Conservation (phyloP, 768 basidiomycete genomes). For the Leccinum disarticulatum region DNA sequence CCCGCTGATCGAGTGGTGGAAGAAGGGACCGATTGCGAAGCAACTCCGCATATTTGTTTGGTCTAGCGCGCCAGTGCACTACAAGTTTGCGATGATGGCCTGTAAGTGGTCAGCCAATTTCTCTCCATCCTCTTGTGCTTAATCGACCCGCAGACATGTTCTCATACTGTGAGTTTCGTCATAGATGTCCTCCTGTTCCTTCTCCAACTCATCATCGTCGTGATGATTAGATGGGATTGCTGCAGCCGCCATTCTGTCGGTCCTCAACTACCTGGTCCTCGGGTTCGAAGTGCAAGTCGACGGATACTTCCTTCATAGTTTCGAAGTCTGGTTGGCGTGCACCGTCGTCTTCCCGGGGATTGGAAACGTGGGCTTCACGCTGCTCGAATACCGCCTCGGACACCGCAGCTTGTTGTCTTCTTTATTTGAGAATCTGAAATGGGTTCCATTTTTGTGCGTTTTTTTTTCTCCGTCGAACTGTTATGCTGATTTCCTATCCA, state of each 20-base stretch:
- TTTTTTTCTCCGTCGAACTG: neutral
- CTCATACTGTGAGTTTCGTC: conserved; percentile 44
- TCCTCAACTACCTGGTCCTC: conserved; percentile 76
- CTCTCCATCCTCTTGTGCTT: neutral
- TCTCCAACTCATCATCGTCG: neutral
- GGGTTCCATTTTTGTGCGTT: conserved; percentile 40
- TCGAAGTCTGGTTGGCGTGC: conserved; percentile 81
- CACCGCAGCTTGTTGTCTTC: conserved; percentile 27
- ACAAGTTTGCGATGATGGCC: conserved; percentile 68
- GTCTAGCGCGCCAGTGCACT: conserved; percentile 75
- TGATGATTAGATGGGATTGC: conserved; percentile 51
- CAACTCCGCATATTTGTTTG: conserved; percentile 77
- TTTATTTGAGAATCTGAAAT: conserved; percentile 28
- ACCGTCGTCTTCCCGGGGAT: conserved; percentile 73
- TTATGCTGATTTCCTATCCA: neutral
- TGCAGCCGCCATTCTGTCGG: conserved; percentile 59
- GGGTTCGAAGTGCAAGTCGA: conserved; percentile 71
- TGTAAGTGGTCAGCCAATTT: conserved; percentile 34
- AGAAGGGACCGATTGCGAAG: conserved; percentile 76
- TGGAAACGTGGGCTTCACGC: conserved; percentile 69
- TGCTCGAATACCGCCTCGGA: conserved; percentile 77
- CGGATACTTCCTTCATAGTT: conserved; percentile 73
- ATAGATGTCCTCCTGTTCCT: neutral
- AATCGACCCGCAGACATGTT: conserved; percentile 41
- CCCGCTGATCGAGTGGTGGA: conserved; percentile 77